These are phyloP conservation scores for Diaporthe sp. DNA, from an alignment of 2,329 filamentous ascomycete species.

Conservation along the genomic window DNA sequence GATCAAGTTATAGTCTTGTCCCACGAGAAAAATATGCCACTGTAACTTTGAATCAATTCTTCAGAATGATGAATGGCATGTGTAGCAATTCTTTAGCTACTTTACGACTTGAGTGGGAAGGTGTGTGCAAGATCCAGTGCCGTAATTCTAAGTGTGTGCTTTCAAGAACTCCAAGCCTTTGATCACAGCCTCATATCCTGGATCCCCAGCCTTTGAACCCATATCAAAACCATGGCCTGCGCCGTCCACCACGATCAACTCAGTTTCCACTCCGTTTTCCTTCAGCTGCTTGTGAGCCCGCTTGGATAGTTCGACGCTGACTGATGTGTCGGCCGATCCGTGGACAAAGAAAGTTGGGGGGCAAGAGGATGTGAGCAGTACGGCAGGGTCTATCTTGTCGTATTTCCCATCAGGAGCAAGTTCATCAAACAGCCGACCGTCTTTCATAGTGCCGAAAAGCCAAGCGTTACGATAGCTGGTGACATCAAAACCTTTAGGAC, in stretches of 20 bases:
- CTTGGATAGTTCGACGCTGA: not conserved
- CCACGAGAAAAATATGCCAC: not conserved
- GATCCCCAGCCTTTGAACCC: not conserved
- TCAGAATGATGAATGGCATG: not conserved
- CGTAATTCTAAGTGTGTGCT: not conserved
- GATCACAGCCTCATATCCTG: not conserved
- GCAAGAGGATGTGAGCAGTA: not conserved
- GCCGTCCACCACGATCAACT: not conserved
- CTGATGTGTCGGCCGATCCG: not conserved
- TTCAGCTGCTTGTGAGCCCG: slow-evolving; percentile 6
- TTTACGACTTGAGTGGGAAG: not conserved
- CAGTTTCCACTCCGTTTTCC: not conserved
- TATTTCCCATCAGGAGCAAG: not conserved
- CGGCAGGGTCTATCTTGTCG: slow-evolving; percentile 3
- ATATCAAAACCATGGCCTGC: not conserved
- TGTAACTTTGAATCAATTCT: not conserved
- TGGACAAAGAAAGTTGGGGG: slow-evolving; percentile 1
- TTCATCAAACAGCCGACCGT: not conserved
- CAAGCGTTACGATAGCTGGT: slow-evolving; percentile 9
- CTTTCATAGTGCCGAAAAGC: slow-evolving; percentile 1
- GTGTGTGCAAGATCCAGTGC: not conserved
- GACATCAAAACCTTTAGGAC: not conserved
- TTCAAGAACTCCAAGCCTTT: slow-evolving; percentile 2
- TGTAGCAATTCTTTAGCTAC: not conserved
- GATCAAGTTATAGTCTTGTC: not conserved